Percentiles rank a stretch among this genome's conserved stretches.
phyloP scores from a whole-genome alignment of 352 stramenopile genomes.

The Globisporangium paddicum region DNA sequence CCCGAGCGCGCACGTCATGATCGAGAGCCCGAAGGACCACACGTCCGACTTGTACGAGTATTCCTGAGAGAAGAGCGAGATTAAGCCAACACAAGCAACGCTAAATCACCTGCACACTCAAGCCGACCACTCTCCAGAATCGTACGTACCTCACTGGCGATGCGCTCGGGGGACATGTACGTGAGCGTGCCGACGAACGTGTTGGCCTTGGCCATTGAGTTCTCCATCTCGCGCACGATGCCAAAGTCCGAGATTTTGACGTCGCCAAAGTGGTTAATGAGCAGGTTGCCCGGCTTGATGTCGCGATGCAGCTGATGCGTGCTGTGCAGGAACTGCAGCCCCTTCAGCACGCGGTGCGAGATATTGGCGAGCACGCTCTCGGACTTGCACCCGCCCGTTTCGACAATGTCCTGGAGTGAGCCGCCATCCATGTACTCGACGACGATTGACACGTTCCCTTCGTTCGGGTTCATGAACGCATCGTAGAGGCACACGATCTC shows the following conservation, averaged over 20 bases:
- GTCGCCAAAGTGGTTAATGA: conserved; percentile 90
- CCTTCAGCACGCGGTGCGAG: conserved; percentile 81
- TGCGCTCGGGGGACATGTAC: conserved; percentile 94
- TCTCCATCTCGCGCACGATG: conserved; percentile 83
- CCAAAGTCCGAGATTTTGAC: conserved; percentile 90
- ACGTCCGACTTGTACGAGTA: conserved; percentile 89
- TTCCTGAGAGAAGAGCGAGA: conserved; percentile 28
- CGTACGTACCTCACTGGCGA: conserved; percentile 81
- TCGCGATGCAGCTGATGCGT: conserved; percentile 91
- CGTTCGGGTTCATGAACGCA: conserved; percentile 91
- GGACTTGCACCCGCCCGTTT: conserved; percentile 81
- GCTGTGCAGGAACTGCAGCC: conserved; percentile 86
- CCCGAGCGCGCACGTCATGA: conserved; percentile 88
- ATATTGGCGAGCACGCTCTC: conserved; percentile 90
- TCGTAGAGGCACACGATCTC: conserved; percentile 92
- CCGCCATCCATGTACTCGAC: conserved; percentile 96
- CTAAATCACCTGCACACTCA: neutral
- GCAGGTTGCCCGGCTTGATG: conserved; percentile 93
- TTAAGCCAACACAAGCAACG: neutral
- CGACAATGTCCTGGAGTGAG: conserved; percentile 91
- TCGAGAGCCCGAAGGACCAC: conserved; percentile 82
- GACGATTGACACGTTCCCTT: conserved; percentile 91
- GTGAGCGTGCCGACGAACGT: conserved; percentile 91
- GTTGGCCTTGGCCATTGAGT: conserved; percentile 81
- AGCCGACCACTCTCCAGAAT: neutral